Evolutionary conservation across 176 grass and related monocot genomes (phyloP).

Genomic region (Bromus sterilis): DNA sequence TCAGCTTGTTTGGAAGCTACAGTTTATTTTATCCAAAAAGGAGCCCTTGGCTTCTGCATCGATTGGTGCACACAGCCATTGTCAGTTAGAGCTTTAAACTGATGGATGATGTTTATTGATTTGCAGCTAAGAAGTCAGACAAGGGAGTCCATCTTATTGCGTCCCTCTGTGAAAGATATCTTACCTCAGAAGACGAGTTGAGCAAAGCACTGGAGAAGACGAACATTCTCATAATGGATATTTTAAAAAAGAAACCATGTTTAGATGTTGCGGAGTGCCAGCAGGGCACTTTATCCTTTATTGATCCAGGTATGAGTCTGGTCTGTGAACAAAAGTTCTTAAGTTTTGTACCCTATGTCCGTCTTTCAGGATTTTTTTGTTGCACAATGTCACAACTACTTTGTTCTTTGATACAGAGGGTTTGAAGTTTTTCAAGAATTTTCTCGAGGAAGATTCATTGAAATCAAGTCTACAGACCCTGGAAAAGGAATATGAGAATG

Average conservation of each 20-base stretch:
- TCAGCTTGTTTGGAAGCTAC: not conserved
- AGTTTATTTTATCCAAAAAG: not conserved
- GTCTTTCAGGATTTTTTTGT: conserved; percentile 5
- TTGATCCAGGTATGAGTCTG: conserved; percentile 62
- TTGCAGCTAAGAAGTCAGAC: conserved; percentile 77
- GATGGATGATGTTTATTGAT: conserved; percentile 2
- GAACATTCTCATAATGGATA: conserved; percentile 64
- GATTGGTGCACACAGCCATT: not conserved
- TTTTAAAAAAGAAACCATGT: conserved; percentile 77
- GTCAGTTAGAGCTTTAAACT: not conserved
- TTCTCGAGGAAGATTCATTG: conserved; percentile 60
- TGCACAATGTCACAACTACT: not conserved
- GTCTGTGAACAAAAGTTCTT: not conserved
- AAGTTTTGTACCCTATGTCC: not conserved
- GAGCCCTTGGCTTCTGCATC: not conserved
- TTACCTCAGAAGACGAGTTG: conserved; percentile 86
- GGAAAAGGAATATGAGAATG: conserved; percentile 81
- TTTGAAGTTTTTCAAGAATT: conserved; percentile 77
- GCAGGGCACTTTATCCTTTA: conserved; percentile 46
- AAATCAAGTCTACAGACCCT: conserved; percentile 64
- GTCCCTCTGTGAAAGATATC: conserved; percentile 81
- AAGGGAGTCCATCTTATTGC: conserved; percentile 77
- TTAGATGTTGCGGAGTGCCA: conserved; percentile 34
- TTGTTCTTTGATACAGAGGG: conserved; percentile 49
- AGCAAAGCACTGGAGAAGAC: conserved; percentile 71